These are phyloP conservation scores for Hortaea sp. DNA, from an alignment of 2,329 filamentous ascomycete genomes.

Conservation along the genomic window DNA sequence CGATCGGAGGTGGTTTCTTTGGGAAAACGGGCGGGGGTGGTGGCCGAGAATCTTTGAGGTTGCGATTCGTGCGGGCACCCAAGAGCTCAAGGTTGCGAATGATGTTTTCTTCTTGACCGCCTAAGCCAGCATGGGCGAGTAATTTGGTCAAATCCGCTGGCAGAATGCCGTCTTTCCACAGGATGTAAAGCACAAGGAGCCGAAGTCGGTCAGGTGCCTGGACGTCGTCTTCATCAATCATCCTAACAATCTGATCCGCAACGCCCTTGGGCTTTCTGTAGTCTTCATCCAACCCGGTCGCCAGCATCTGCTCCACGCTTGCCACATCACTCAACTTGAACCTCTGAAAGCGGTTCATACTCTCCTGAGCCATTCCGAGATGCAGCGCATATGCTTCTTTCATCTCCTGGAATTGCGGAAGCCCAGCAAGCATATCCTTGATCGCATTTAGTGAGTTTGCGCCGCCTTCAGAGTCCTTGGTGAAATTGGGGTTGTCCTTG, in stretches of 20 bases:
- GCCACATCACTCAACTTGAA: slow-evolving; percentile 81
- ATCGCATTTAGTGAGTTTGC: slow-evolving; percentile 77
- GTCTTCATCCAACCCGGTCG: slow-evolving; percentile 88
- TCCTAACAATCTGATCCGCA: slow-evolving; percentile 70
- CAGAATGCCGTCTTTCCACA: slow-evolving; percentile 79
- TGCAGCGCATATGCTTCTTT: slow-evolving; percentile 93
- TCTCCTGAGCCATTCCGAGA: slow-evolving; percentile 92
- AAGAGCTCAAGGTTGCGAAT: slow-evolving; percentile 72
- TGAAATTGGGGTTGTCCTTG: slow-evolving; percentile 84
- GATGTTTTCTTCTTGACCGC: slow-evolving; percentile 60
- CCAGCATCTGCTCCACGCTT: slow-evolving; percentile 74
- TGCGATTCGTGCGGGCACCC: slow-evolving; percentile 61
- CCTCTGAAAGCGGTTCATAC: slow-evolving; percentile 84
- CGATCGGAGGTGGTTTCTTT: slow-evolving; percentile 43
- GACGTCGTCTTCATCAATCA: slow-evolving; percentile 78
- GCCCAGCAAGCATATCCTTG: slow-evolving; percentile 89
- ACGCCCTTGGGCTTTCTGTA: slow-evolving; percentile 83
- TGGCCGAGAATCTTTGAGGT: slow-evolving; percentile 67
- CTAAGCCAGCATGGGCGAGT: slow-evolving; percentile 70
- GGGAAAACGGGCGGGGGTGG: slow-evolving; percentile 60
- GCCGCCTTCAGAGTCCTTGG: slow-evolving; percentile 53
- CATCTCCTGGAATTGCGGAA: slow-evolving; percentile 90
- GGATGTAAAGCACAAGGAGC: slow-evolving; percentile 72
- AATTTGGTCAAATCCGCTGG: slow-evolving; percentile 75
- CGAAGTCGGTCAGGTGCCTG: slow-evolving; percentile 66